Evolutionary conservation across 495 filamentous ascomycete genomes (phyloP), one percentile per base, ranked within the genome.

Genomic region (Annulohypoxylon moriforme): DNA sequence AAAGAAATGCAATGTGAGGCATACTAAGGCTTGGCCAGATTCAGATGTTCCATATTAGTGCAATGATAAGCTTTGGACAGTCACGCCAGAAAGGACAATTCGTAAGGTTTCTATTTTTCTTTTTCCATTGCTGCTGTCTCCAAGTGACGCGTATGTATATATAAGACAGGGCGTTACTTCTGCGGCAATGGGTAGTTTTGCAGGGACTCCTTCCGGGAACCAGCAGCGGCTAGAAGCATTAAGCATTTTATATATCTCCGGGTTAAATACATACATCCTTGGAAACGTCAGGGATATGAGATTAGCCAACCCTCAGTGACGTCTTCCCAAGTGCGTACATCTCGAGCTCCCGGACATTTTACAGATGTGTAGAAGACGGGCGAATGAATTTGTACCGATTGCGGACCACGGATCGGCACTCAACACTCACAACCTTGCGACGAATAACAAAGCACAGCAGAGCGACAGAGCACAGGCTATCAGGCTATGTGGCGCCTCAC

Each of bases 161-260:
- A 20, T 38, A 14, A 18, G 40, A 36, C 22, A 34, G 36, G 8
- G 31, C 59, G 20, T 46, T 44, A 64, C 25, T 38, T 62, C 33
- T 22, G 40, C 29, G 60, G 40, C 46, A 46, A 22, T 53, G 46
- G 27, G 31, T 42, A 25, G 34, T 53, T 68, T 38, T 24, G 40
- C 44, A 49, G 22, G 49, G 22, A 40, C 29, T 16, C 46, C 60
- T 72, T 68, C 44, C 42, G 60, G 47, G 33, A 62, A 38, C 24
- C 44, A 36, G n/a, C 69, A 49, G 49, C 49, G 27, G 36, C 5
- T 42, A 38, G 24, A 55, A 69, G 40, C 22, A 29, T 52, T 36
- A 57, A 52, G 29, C 29, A 31, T n/a, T 38, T 33, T 29, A 25
- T 18, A 25, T 20, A 36, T 55, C 33, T 24, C 58, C 40, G n/a